Evolutionary conservation across 805 yeast genomes (phyloP).

Genomic region (Starmerella powellii): DNA sequence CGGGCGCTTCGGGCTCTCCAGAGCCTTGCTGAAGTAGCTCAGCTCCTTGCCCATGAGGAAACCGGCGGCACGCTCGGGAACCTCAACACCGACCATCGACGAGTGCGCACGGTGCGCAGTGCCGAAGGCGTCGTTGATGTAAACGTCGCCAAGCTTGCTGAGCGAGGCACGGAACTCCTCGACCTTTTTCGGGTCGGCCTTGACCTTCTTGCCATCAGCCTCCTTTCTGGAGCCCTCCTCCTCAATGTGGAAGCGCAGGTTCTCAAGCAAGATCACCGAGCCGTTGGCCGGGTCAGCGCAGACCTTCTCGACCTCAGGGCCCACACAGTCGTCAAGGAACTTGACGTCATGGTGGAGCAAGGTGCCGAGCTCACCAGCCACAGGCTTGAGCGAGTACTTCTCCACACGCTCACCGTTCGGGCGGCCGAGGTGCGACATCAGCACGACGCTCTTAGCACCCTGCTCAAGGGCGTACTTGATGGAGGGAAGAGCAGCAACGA

Average conservation of each 20-base stretch:
- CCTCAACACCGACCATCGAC: conserved; percentile 94
- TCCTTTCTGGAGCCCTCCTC: conserved; percentile 76
- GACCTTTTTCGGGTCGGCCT: conserved; percentile 73
- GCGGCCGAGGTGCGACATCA: conserved; percentile 98
- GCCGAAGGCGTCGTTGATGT: conserved; percentile 95
- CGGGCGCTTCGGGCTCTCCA: conserved; percentile 96
- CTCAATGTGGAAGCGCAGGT: conserved; percentile 97
- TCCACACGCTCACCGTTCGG: conserved; percentile 87
- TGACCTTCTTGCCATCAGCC: conserved; percentile 84
- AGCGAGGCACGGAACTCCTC: conserved; percentile 78
- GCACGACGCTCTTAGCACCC: conserved; percentile 76
- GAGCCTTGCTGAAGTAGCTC: conserved; percentile 93
- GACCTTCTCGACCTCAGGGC: conserved; percentile 72
- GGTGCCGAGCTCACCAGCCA: conserved; percentile 74
- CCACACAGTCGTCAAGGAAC: conserved; percentile 87
- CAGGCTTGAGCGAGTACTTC: conserved; percentile 88
- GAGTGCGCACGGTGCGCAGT: conserved; percentile 99
- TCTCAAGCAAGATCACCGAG: conserved; percentile 80
- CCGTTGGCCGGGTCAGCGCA: conserved; percentile 67
- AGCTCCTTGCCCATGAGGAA: conserved; percentile 97
- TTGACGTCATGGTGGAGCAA: conserved; percentile 62
- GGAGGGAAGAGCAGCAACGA: conserved; percentile 98
- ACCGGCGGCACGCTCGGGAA: conserved; percentile 96
- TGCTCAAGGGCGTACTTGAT: conserved; percentile 88
- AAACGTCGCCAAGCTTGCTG: conserved; percentile 89